These are phyloP conservation scores for Miscanthus lutarioriparius DNA, from an alignment of 176 grass and related monocot genomes.

Conservation along the genomic window DNA sequence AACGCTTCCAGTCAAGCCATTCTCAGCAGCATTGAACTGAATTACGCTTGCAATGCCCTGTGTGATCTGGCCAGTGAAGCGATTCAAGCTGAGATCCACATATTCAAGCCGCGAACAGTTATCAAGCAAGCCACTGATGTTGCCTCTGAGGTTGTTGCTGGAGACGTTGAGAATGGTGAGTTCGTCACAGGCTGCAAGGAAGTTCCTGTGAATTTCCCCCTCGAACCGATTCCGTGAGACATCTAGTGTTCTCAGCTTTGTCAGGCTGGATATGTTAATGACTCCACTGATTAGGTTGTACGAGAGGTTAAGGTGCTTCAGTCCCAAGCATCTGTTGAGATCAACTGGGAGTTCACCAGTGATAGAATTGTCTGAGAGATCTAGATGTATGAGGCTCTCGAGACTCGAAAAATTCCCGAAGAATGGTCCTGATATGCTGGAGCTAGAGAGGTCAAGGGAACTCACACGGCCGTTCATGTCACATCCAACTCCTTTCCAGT, in stretches of 20 bases:
- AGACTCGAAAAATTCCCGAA: slow-evolving; percentile 51
- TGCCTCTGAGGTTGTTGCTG: slow-evolving; percentile 42
- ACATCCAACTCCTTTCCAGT: slow-evolving; percentile 50
- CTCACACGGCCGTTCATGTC: not conserved
- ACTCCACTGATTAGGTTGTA: slow-evolving; percentile 42
- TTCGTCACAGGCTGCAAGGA: slow-evolving; percentile 32
- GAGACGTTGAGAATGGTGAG: slow-evolving; percentile 51
- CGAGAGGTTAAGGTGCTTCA: slow-evolving; percentile 55
- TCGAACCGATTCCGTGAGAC: slow-evolving; percentile 47
- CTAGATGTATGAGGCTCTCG: slow-evolving; percentile 28
- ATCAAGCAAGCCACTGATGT: slow-evolving; percentile 28
- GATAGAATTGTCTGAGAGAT: slow-evolving; percentile 63
- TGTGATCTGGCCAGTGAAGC: slow-evolving; percentile 48
- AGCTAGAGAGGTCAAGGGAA: slow-evolving; percentile 43
- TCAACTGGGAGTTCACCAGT: slow-evolving; percentile 24
- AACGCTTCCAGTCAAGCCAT: slow-evolving; percentile 43
- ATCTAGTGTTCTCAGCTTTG: slow-evolving; percentile 41
- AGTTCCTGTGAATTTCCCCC: slow-evolving; percentile 22
- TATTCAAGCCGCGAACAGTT: slow-evolving; percentile 33
- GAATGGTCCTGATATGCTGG: slow-evolving; percentile 47
- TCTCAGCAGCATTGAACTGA: slow-evolving; percentile 39
- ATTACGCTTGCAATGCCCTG: slow-evolving; percentile 28
- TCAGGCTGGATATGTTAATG: slow-evolving; percentile 41
- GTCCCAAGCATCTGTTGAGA: slow-evolving; percentile 41
- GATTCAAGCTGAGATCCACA: slow-evolving; percentile 54